phyloP scores from a whole-genome alignment of 192 early-diverging fungal species.

The Coemansia sp. region DNA sequence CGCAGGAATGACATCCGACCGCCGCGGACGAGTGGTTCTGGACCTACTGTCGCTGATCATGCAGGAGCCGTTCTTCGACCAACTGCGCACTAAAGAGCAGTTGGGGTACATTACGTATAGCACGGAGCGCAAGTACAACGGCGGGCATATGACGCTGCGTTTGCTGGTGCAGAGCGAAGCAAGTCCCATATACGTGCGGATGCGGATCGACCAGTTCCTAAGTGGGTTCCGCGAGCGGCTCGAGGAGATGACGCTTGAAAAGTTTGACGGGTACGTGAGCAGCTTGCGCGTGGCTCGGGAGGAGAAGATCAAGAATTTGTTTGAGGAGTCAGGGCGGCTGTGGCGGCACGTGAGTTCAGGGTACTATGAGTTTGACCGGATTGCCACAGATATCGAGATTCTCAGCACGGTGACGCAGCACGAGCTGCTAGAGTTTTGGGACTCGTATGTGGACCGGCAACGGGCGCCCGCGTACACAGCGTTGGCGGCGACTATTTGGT shows the following conservation, averaged over 20 bases:
- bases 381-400: slow-evolving; percentile 19
- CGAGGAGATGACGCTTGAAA: slow-evolving; percentile 62
- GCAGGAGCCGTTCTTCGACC: slow-evolving; percentile 89
- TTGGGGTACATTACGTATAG: slow-evolving; percentile 70
- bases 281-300: slow-evolving; percentile 63
- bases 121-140: slow-evolving; percentile 61
- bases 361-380: slow-evolving; percentile 82
- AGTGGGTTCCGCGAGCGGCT: slow-evolving; percentile 57
- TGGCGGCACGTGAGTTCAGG: slow-evolving; percentile 69
- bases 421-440: slow-evolving; percentile 45
- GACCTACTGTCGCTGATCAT: slow-evolving; percentile 78
- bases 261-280: slow-evolving; percentile 66
- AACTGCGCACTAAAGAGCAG: slow-evolving; percentile 89
- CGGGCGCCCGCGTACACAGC: slow-evolving; percentile 17
- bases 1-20: slow-evolving; percentile 70
- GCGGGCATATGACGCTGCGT: slow-evolving; percentile 74
- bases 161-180: slow-evolving; percentile 87
- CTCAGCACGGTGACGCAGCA: slow-evolving; percentile 19
- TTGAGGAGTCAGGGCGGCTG: slow-evolving; percentile 64
- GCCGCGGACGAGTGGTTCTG: slow-evolving; percentile 63
- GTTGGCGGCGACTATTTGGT: slow-evolving; percentile 36
- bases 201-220: slow-evolving; percentile 79
- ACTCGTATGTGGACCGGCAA: slow-evolving; percentile 29
- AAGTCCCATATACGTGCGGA: slow-evolving; percentile 77
- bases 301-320: slow-evolving; percentile 78